A percentile compares a stretch with the other conserved stretches of the same genome.
Conservation (phyloP, 306 rosid genomes). For the Quercus alba region DNA sequence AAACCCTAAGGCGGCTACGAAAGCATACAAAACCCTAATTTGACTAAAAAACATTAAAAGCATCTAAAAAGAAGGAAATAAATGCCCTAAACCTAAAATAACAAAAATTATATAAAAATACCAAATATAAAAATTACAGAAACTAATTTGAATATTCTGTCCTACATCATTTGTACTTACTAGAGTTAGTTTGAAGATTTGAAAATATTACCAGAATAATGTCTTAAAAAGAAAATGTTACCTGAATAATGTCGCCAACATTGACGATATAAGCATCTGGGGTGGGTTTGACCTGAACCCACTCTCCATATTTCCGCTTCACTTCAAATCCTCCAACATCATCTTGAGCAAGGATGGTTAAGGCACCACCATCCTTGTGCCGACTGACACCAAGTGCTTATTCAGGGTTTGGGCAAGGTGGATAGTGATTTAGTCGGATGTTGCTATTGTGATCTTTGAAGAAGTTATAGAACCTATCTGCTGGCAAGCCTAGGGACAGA, state of each 20-base stretch:
- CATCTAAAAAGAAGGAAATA: no score
- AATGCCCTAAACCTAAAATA: no score
- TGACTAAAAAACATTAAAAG: no score
- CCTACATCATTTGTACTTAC: no score
- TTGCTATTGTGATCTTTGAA: slow-evolving; percentile 48
- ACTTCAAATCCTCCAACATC: slow-evolving; percentile 66
- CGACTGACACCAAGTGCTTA: slow-evolving; percentile 57
- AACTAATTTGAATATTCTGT: no score
- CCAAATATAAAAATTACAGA: no score
- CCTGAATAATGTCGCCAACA: slow-evolving; percentile 56
- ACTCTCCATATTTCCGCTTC: slow-evolving; percentile 52
- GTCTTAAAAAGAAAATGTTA: background rate
- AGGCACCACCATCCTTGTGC: slow-evolving; percentile 52
- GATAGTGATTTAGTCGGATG: slow-evolving; percentile 50
- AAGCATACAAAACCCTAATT: no score
- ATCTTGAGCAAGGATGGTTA: slow-evolving; percentile 63
- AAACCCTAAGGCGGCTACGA: no score
- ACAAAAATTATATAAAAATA: no score
- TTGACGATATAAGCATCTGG: slow-evolving; percentile 56
- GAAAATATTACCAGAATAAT: no score
- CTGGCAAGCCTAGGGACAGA: slow-evolving; percentile 48
- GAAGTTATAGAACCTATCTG: slow-evolving; percentile 33
- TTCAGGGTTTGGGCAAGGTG: slow-evolving; percentile 55
- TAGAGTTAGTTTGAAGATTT: background rate
- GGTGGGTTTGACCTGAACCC: slow-evolving; percentile 54